Percentiles rank a stretch among this genome's conserved stretches.
Evolutionary conservation across 2,329 filamentous ascomycete genomes (phyloP).

Genomic region (Xylariaceae sp.): DNA sequence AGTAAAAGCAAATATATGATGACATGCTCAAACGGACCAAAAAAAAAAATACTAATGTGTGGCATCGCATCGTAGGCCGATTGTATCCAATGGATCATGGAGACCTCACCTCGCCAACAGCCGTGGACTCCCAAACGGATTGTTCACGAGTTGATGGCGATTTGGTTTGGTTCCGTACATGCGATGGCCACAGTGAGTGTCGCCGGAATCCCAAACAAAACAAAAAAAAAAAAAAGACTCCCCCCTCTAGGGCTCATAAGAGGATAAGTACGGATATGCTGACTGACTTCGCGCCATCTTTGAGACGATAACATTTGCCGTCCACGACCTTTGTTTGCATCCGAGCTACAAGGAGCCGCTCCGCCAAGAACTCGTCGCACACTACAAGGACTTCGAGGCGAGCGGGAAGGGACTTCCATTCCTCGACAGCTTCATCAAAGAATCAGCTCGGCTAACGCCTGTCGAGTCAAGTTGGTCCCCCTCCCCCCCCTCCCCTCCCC

Average conservation of each 20-base stretch:
- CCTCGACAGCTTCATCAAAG: constrained; percentile 37
- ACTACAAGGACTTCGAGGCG: constrained; percentile 6
- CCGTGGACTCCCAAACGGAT: constrained; percentile 37
- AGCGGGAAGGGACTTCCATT: constrained; percentile 23
- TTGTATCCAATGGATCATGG: constrained; percentile 43
- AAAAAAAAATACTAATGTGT: no score
- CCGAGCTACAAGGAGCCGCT: constrained; percentile 25
- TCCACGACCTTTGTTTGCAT: constrained; percentile 30
- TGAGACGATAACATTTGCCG: constrained; percentile 24
- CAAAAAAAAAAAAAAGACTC: no score
- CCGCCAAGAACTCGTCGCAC: constrained; percentile 8
- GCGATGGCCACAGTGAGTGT: constrained; percentile 35
- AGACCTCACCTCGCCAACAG: constrained; percentile 34
- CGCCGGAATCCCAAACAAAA: no score
- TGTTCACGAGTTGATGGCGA: constrained; percentile 40
- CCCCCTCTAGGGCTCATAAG: no score
- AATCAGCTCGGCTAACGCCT: constrained; percentile 31
- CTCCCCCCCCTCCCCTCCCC: no score
- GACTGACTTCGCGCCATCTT: no score
- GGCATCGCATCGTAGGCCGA: no score
- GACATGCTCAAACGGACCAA: no score
- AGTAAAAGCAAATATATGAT: no score
- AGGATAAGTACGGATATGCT: no score
- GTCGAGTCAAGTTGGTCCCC: constrained; percentile 33
- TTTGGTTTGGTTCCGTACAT: constrained; percentile 44